Conservation (phyloP, 805 yeast species). For the Pichia heedii region DNA sequence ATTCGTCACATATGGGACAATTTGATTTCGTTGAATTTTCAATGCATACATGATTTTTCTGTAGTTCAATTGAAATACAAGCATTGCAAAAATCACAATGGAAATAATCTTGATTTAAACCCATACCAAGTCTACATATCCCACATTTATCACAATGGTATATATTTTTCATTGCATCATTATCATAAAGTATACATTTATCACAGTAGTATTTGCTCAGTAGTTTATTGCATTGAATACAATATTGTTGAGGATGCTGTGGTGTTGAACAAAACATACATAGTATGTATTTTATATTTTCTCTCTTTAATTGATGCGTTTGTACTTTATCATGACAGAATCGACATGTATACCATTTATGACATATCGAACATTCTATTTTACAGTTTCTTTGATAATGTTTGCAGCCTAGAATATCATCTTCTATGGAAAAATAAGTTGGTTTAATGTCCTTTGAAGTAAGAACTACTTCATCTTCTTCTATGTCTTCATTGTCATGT, state of each 20-base stretch:
- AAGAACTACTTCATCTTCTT: conserved; percentile 32
- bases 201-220: conserved; percentile 73
- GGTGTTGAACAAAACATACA: conserved; percentile 76
- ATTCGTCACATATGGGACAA: conserved; percentile 91
- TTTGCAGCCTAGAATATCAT: conserved; percentile 56
- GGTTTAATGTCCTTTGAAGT: conserved; percentile 40
- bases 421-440: conserved; percentile 36
- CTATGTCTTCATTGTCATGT: conserved; percentile 16
- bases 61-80: conserved; percentile 73
- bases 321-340: conserved; percentile 67
- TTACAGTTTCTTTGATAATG: conserved; percentile 84
- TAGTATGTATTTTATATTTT: conserved; percentile 55
- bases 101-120: conserved; percentile 80
- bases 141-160: conserved; percentile 93
- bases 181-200: conserved; percentile 74
- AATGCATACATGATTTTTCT: conserved; percentile 72
- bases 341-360: conserved; percentile 71
- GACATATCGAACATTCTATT: conserved; percentile 68
- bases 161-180: conserved; percentile 67
- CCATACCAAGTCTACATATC: conserved; percentile 83
- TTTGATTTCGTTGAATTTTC: conserved; percentile 83
- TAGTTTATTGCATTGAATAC: conserved; percentile 56
- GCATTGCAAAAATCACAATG: conserved; percentile 88
- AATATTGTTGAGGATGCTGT: conserved; percentile 63
- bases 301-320: conserved; percentile 51